Base-by-base conservation (phyloP, 2,329 filamentous ascomycete species). In the Zymoseptoria pseudotritici region DNA sequence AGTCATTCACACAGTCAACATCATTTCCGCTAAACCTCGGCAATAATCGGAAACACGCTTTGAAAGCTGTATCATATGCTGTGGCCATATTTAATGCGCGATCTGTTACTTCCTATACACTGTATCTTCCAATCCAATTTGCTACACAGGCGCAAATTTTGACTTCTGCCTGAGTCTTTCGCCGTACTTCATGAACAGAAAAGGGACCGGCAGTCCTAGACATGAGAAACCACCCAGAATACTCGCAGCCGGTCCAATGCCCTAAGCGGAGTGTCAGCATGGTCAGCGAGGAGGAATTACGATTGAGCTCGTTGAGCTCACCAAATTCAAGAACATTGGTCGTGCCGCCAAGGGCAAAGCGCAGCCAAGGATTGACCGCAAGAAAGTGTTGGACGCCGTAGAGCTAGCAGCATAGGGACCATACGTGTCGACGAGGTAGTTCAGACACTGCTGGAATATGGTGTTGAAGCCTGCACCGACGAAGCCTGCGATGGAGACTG, bases 311-410 rank as follows among this genome's bases (percentile, higher is more conserved):
- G n/a, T 22, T 8, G 8, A 17, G 3, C 52, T 53, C 22, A 53
- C 52, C 46, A 80, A 61, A 21, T 67, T 68, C 11, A 63, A 58
- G 53, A 77, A 76, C 76, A 79, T 77, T 0, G 77, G 77, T 52
- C 69, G 68, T 5, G 74, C 71, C 4, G 68, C 69, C 24, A 74
- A 57, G 1, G 72, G 72, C 4, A 73, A 73, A 73, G 76, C 21
- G 29, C 66, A 73, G 3, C 76, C 78, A 59, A 79, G 63, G 7
- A 79, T 60, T 42, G 73, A 75, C 31, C 79, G 75, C 46, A 81
- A 70, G 63, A 81, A 77, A 1, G 79, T 80, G 60, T 82, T 80
- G 26, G 78, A 79, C 9, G 78, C 76, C 26, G 80, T 76, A 8
- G 79, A 79, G 11, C 76, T 79, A 2, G 79, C 79, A n/a, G 79